A percentile compares a stretch with the other conserved stretches of the same genome.
Evolutionary conservation across 2,329 filamentous ascomycete genomes (phyloP).

Genomic region (Fonsecaea multimorphosa): DNA sequence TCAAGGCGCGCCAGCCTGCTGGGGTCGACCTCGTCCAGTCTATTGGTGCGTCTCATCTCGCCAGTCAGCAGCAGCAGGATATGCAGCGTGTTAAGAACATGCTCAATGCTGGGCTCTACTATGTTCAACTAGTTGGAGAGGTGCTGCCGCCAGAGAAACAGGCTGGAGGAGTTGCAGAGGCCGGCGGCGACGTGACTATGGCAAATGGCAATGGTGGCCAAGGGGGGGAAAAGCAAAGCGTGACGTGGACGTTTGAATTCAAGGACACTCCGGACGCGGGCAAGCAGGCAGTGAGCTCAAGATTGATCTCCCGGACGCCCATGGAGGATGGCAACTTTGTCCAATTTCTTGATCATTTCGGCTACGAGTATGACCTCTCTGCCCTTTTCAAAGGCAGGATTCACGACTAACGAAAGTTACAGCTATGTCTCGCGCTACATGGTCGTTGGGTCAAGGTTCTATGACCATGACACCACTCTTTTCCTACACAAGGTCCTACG

Average conservation of each 20-base stretch:
- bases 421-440: conserved; percentile 65
- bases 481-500: conserved; percentile 62
- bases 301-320: conserved; percentile 57
- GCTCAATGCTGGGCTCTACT: conserved; percentile 60
- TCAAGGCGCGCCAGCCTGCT: conserved; percentile 60
- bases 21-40: conserved; percentile 47
- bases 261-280: conserved; percentile 59
- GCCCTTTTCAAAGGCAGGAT: not conserved
- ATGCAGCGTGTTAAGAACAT: conserved; percentile 54
- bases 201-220: conserved; percentile 19
- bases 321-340: conserved; percentile 58
- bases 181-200: conserved; percentile 25
- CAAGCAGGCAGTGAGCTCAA: conserved; percentile 59
- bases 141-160: conserved; percentile 40
- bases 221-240: conserved; percentile 5
- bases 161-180: not conserved
- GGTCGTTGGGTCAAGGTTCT: conserved; percentile 62
- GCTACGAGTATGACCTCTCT: conserved; percentile 56
- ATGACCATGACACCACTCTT: conserved; percentile 63
- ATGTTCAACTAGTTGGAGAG: conserved; percentile 58
- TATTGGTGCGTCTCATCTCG: conserved; percentile 52
- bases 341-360: conserved; percentile 58
- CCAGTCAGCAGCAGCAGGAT: conserved; percentile 50
- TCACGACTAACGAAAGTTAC: conserved; percentile 24
- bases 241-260: conserved; percentile 54